Conservation (phyloP, 306 rosid genomes). For the Glycyrrhiza uralensis region DNA sequence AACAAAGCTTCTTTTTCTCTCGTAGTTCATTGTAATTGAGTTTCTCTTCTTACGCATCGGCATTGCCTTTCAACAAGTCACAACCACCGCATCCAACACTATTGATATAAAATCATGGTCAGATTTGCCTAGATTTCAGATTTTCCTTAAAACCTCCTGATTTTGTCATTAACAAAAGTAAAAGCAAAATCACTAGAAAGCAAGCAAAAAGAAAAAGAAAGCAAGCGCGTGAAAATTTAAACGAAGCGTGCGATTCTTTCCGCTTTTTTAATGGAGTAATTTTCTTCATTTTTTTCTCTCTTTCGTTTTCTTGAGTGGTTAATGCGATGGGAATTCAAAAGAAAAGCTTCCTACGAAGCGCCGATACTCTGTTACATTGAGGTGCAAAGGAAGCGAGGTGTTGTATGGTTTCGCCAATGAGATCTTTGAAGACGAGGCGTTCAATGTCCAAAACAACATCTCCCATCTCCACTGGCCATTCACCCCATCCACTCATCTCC, state of each 20-base stretch:
- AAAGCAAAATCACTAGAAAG: conserved; percentile 8
- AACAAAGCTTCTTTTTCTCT: neutral
- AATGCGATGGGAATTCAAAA: conserved; percentile 39
- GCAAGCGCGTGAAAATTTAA: conserved; percentile 36
- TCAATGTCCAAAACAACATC: conserved; percentile 72
- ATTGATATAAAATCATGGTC: conserved; percentile 15
- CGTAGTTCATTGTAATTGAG: neutral
- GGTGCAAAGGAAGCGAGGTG: conserved; percentile 49
- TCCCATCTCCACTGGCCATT: conserved; percentile 61
- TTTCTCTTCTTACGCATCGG: neutral
- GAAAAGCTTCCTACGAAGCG: conserved; percentile 59
- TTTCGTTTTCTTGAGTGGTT: neutral
- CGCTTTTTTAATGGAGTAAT: no score
- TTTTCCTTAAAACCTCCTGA: conserved; percentile 13
- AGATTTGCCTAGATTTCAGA: conserved; percentile 38
- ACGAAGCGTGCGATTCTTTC: conserved; percentile 17
- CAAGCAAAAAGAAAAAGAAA: neutral
- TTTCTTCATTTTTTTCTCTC: no score
- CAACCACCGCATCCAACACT: neutral
- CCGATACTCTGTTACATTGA: conserved; percentile 25
- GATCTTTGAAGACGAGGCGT: conserved; percentile 81
- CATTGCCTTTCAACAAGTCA: neutral
- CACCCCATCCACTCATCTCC: conserved; percentile 63
- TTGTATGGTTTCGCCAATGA: conserved; percentile 72
- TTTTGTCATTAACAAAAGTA: conserved; percentile 24